Base-by-base conservation (phyloP, 73 alveolate genomes). In the Uronychia setigera region DNA sequence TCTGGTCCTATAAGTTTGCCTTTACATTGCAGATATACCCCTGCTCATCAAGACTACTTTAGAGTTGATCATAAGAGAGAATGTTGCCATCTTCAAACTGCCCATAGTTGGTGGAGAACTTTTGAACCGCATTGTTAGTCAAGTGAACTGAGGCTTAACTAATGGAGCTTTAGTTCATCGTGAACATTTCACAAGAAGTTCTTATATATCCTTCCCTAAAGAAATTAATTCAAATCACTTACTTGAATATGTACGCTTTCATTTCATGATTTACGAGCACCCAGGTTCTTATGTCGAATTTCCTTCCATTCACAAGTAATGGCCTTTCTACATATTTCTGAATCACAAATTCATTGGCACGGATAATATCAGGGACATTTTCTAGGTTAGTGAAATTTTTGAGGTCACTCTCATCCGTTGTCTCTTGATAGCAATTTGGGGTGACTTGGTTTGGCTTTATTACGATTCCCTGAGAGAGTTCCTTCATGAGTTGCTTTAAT, bases 91-190 rank as follows among this genome's bases (percentile, higher is more conserved):
- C 93, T 91, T 97, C 99, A 85, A 92, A 93, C 80, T 90, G 84
- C 0, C 99, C 97, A 89, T 96, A 97, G 79, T 95, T 89, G 32
- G 89, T 81, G 26, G 97, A 92, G 86, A 82, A 87, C 80, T 96
- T 96, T 80, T 97, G 95, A 46, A 97, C 89, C 27, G 99, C 98
- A 92, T 97, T 95, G 88, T 97, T 97, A 46, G 99, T 97, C 67
- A 97, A 87, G 80, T 97, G 99, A 32, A 97, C 94, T 83, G 81
- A 96, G 83, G 81, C 84, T 57, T 92, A 92, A 82, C 95, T 97
- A 31, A 92, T 80, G 27, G 77, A n/a, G 33, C 86, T 83, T 33
- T 92, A 84, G 81, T 93, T 90, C 1, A 81, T 60, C 74, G 59
- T 78, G 60, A 91, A 92, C 79, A 94, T 91, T 33, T 88, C 93